phyloP scores from a whole-genome alignment of 2,329 filamentous ascomycete species.

The Fusarium circinatum region DNA sequence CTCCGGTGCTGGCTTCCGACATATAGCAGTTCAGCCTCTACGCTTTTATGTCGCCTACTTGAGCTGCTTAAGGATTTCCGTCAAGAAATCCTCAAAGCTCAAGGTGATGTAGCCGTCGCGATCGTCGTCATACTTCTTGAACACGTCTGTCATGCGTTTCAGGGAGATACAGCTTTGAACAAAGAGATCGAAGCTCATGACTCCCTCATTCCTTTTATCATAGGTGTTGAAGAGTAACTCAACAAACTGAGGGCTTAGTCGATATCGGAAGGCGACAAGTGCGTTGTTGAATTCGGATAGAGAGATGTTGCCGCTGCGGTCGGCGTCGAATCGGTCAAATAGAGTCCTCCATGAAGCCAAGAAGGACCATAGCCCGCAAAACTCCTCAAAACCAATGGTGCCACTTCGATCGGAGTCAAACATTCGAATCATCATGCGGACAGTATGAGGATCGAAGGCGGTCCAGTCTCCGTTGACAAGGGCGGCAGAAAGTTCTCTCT shows the following conservation, averaged over 20 bases:
- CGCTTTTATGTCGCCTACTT: conserved; percentile 50
- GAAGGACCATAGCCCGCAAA: conserved; percentile 96
- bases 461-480: conserved; percentile 98
- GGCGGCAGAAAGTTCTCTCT: conserved; percentile 86
- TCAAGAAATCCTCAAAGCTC: conserved; percentile 84
- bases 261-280: conserved; percentile 91
- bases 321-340: conserved; percentile 94
- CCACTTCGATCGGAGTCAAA: conserved; percentile 93
- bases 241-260: conserved; percentile 85
- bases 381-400: conserved; percentile 93
- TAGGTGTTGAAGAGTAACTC: conserved; percentile 88
- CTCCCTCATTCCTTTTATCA: conserved; percentile 77
- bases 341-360: conserved; percentile 92
- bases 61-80: conserved; percentile 72
- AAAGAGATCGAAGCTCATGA: conserved; percentile 94
- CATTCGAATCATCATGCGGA: conserved; percentile 99
- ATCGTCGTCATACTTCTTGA: conserved; percentile 98
- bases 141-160: conserved; percentile 99
- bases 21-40: background rate
- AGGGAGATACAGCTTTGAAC: conserved; percentile 97
- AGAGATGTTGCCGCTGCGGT: conserved; percentile 87
- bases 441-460: conserved; percentile 91
- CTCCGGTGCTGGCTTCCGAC: background rate
- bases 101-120: conserved; percentile 91
- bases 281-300: conserved; percentile 90